A percentile compares a stretch with the other conserved stretches of the same genome.
These are phyloP conservation scores for Solanum megistacrolobum DNA, from an alignment of 257 asterid species.

Conservation along the genomic window DNA sequence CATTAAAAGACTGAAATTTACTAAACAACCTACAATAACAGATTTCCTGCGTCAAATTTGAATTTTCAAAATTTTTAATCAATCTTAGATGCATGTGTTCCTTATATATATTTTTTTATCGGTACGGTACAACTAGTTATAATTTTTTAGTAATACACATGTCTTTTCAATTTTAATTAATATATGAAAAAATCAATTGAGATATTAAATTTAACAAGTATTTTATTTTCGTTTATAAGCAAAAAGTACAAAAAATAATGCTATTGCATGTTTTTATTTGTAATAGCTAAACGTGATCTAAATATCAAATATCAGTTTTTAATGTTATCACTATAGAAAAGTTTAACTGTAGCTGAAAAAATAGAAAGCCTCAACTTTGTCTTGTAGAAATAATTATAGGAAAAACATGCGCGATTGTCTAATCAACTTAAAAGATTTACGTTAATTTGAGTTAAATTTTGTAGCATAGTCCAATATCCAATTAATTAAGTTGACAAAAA, in stretches of 20 bases:
- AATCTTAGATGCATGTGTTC: background rate
- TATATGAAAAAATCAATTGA: background rate
- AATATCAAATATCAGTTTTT: background rate
- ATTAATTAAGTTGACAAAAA: background rate
- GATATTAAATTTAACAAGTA: too few relatives aligned
- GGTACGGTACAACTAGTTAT: too few relatives aligned
- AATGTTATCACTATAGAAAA: too few relatives aligned
- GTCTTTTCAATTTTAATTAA: background rate
- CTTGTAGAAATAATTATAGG: background rate
- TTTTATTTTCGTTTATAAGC: too few relatives aligned
- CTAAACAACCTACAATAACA: background rate
- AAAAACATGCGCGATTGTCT: background rate
- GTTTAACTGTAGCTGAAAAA: background rate
- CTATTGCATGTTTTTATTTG: too few relatives aligned
- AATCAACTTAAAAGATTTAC: background rate
- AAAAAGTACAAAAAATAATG: background rate
- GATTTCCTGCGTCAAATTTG: background rate
- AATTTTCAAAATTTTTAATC: too few relatives aligned
- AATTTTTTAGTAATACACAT: too few relatives aligned
- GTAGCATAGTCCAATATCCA: background rate
- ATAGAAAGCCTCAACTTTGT: background rate
- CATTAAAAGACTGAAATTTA: background rate
- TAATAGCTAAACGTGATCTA: too few relatives aligned
- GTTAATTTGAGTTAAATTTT: background rate
- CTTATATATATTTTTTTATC: background rate